A percentile compares a stretch with the other conserved stretches of the same genome.
phyloP scores from a whole-genome alignment of 176 grass and related monocot species.

The Oryza glumipatula region DNA sequence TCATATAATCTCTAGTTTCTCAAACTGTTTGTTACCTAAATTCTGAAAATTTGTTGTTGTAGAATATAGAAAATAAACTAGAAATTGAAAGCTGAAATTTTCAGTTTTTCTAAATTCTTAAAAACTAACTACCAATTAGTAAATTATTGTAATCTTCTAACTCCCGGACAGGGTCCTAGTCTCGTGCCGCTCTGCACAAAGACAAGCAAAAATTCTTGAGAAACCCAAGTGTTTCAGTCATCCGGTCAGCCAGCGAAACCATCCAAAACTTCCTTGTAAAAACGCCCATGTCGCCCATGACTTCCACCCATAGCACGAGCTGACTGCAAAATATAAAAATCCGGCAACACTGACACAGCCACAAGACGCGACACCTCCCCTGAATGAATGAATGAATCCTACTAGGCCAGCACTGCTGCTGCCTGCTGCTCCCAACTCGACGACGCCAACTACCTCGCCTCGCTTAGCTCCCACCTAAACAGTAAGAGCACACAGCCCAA shows the following conservation, averaged over 20 bases:
- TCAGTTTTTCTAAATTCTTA: no score
- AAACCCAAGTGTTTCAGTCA: neutral
- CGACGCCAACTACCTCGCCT: constrained; percentile 25
- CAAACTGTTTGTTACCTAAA: no score
- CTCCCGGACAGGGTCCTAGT: no score
- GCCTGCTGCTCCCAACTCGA: neutral
- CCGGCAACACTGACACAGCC: neutral
- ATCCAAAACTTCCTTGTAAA: neutral
- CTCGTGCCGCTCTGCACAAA: neutral
- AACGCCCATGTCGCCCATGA: neutral
- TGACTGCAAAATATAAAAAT: constrained; percentile 41
- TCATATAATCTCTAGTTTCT: no score
- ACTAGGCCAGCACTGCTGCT: no score
- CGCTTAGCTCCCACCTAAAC: constrained; percentile 23
- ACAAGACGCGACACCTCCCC: neutral
- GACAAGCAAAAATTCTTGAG: constrained; percentile 1
- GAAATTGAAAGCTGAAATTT: no score
- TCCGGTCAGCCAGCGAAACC: neutral
- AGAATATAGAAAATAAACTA: no score
- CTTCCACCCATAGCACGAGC: neutral
- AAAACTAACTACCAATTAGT: no score
- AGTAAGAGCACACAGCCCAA: neutral
- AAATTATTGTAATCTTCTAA: no score
- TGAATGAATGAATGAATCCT: neutral
- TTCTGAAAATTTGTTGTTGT: no score